phyloP scores from a whole-genome alignment of 1,284 basidiomycete genomes.

The Kwoniella shivajii region DNA sequence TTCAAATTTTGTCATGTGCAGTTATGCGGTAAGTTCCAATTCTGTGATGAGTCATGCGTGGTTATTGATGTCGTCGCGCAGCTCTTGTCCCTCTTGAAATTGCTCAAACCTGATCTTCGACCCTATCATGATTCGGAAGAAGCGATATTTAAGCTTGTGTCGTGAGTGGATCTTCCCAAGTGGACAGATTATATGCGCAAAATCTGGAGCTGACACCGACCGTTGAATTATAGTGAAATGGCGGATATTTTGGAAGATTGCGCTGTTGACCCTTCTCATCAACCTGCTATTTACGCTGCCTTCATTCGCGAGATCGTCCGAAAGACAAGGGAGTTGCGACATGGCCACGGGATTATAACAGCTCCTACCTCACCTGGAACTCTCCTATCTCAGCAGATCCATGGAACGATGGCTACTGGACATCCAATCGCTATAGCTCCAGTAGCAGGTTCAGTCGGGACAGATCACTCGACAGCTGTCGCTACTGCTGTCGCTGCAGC shows the following conservation, averaged over 20 bases:
- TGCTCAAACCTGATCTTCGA: conserved; percentile 55
- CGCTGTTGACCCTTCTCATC: conserved; percentile 73
- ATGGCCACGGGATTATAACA: conserved; percentile 8
- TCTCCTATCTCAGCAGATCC: conserved; percentile 5
- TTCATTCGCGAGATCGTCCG: conserved; percentile 72
- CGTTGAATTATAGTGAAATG: conserved; percentile 68
- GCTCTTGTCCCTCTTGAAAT: conserved; percentile 82
- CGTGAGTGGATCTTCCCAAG: conserved; percentile 22
- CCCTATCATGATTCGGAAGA: conserved; percentile 49
- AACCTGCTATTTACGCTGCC: conserved; percentile 79
- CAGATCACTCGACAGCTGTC: not conserved
- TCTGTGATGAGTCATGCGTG: not conserved
- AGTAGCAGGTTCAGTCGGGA: not conserved
- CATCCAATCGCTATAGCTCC: conserved; percentile 7
- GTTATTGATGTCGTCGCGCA: conserved; percentile 52
- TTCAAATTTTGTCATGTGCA: conserved; percentile 86
- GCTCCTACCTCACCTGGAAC: conserved; percentile 19
- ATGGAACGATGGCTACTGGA: not conserved
- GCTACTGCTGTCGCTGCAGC: conserved; percentile 3
- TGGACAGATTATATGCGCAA: conserved; percentile 58
- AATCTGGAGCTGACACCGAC: conserved; percentile 75
- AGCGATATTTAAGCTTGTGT: conserved; percentile 42
- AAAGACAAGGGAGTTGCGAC: conserved; percentile 53
- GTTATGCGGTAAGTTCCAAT: conserved; percentile 60
- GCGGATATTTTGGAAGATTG: conserved; percentile 75